These are phyloP conservation scores for Schizothecium vesticola DNA, from an alignment of 495 filamentous ascomycete species.

Conservation along the genomic window DNA sequence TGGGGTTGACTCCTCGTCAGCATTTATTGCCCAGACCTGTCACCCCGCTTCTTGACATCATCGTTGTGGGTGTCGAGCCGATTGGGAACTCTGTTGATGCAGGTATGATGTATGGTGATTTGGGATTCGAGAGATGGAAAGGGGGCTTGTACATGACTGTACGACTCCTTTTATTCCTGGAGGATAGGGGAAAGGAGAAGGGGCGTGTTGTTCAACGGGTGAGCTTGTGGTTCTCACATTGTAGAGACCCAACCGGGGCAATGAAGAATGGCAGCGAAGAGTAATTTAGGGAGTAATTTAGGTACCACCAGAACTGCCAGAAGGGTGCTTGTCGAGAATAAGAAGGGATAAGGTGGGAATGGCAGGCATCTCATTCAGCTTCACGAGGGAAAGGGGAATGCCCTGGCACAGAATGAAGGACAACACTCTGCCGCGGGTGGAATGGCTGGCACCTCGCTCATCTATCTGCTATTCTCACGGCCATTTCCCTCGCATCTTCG, in stretches of 20 bases:
- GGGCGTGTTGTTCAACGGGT: neutral
- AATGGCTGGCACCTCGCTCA: slow-evolving; percentile 6
- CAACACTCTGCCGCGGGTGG: neutral
- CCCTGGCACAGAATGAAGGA: neutral
- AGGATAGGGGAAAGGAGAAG: neutral
- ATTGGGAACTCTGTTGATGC: neutral
- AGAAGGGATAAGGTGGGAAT: neutral
- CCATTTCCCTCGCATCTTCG: neutral
- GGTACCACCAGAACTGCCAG: too few species aligned
- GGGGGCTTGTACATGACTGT: neutral
- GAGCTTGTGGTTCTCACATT: neutral
- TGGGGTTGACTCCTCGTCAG: neutral
- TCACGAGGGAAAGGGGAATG: neutral
- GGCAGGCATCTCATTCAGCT: neutral
- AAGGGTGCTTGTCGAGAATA: neutral
- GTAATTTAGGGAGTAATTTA: neutral
- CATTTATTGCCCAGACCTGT: neutral
- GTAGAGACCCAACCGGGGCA: neutral
- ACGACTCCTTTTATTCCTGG: neutral
- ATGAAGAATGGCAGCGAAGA: neutral
- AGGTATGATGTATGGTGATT: neutral
- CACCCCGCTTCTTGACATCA: neutral
- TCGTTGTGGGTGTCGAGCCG: neutral
- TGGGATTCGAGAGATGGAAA: neutral
- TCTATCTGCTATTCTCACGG: slow-evolving; percentile 14